Conservation (phyloP, 352 stramenopile species). For the Pythium volutum region DNA sequence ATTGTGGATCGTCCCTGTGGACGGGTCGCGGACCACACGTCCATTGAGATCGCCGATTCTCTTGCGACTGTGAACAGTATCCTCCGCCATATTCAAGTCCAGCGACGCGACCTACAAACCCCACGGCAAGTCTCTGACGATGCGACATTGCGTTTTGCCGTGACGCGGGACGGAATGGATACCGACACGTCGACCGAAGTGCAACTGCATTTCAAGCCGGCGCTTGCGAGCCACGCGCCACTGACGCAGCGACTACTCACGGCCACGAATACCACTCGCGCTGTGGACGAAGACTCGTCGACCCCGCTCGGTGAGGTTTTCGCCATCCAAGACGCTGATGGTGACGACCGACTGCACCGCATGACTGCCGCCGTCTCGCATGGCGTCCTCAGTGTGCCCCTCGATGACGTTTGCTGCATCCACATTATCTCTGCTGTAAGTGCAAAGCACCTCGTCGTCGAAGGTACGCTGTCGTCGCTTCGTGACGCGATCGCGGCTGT, state of each 20-base stretch:
- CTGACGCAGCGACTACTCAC: background rate
- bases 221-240: background rate
- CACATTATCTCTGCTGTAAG: slow-evolving; percentile 1
- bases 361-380: slow-evolving; percentile 1
- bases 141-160: background rate
- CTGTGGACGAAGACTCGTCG: slow-evolving; percentile 2
- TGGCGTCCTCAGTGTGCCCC: slow-evolving; percentile 1
- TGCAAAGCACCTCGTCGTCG: slow-evolving; percentile 1
- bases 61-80: background rate
- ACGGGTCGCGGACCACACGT: background rate
- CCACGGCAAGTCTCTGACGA: background rate
- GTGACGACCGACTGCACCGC: background rate
- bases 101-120: background rate
- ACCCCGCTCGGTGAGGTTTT: background rate
- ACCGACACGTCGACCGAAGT: background rate
- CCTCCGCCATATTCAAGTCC: background rate
- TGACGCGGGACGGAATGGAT: background rate
- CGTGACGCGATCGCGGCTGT: background rate
- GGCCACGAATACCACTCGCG: background rate
- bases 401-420: slow-evolving; percentile 13
- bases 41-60: background rate
- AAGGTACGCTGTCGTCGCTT: slow-evolving; percentile 12
- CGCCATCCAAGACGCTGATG: background rate
- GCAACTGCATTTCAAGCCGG: slow-evolving; percentile 2
- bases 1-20: background rate